Evolutionary conservation across 2,329 filamentous ascomycete species (phyloP).

Genomic region (Apiospora aurea): DNA sequence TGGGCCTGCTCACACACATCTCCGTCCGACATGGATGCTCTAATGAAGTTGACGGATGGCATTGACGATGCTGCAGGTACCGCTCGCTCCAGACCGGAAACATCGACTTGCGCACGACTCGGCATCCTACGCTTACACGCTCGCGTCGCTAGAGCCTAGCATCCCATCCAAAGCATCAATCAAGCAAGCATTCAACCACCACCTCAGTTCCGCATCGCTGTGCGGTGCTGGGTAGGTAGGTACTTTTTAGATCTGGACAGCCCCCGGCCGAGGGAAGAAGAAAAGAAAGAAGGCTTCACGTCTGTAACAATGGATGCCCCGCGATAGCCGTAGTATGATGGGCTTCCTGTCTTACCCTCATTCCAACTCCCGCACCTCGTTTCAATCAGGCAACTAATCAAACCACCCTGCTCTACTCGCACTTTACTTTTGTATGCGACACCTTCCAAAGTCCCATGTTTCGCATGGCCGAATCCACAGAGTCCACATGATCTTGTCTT

Average conservation of each 20-base stretch:
- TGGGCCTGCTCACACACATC: not conserved
- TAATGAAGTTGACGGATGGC: slow-evolving; percentile 16
- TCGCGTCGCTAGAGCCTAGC: not conserved
- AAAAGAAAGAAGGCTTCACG: not conserved
- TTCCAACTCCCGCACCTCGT: not conserved
- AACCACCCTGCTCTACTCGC: not conserved
- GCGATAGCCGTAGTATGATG: not conserved
- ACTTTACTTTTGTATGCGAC: slow-evolving; percentile 20
- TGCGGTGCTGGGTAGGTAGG: not conserved
- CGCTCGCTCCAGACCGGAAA: slow-evolving; percentile 6
- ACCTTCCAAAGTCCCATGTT: slow-evolving; percentile 14
- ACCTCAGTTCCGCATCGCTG: not conserved
- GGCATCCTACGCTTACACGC: not conserved
- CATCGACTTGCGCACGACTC: slow-evolving; percentile 14
- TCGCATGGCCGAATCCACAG: slow-evolving; percentile 15
- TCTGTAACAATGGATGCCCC: not conserved
- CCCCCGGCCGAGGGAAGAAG: not conserved
- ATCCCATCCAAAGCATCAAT: not conserved
- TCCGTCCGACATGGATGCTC: slow-evolving; percentile 1
- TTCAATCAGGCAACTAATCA: slow-evolving; percentile 4
- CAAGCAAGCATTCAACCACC: not conserved
- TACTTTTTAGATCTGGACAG: not conserved
- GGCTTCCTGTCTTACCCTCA: slow-evolving; percentile 10
- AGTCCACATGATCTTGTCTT: slow-evolving; percentile 15
- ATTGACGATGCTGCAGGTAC: slow-evolving; percentile 18